Conservation (phyloP, 441 rosid genomes). For the Biscutella laevigata region DNA sequence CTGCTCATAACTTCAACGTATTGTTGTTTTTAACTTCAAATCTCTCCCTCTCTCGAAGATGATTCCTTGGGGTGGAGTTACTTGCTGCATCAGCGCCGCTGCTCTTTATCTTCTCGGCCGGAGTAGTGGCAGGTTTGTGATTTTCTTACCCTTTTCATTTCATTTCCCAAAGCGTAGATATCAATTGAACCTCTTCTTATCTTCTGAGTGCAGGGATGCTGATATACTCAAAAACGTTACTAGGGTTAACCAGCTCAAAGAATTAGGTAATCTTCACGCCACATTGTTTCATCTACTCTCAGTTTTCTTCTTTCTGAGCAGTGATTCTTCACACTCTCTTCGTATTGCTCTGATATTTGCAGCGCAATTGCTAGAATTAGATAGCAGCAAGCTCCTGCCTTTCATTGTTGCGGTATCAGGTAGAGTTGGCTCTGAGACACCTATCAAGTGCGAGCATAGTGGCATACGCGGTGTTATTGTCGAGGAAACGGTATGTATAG, state of each 20-base stretch:
- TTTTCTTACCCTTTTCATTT: not conserved
- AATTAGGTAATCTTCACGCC: slow-evolving; percentile 40
- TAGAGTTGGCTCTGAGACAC: slow-evolving; percentile 87
- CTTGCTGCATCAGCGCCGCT: slow-evolving; percentile 83
- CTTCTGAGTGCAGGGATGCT: slow-evolving; percentile 46
- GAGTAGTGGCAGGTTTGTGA: slow-evolving; percentile 67
- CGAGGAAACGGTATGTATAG: slow-evolving; percentile 70
- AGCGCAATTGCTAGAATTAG: slow-evolving; percentile 64
- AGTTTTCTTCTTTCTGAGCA: too few relatives aligned
- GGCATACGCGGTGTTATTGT: slow-evolving; percentile 83
- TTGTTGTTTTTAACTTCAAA: not conserved
- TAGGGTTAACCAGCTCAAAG: slow-evolving; percentile 69
- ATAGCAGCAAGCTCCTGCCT: slow-evolving; percentile 61
- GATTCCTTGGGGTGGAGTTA: slow-evolving; percentile 84
- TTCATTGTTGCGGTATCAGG: slow-evolving; percentile 76
- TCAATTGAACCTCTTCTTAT: not conserved
- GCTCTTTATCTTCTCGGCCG: slow-evolving; percentile 82
- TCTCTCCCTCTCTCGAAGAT: too few relatives aligned
- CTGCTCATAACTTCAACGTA: not conserved
- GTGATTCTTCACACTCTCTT: not conserved
- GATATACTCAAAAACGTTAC: slow-evolving; percentile 58
- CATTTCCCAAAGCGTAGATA: not conserved
- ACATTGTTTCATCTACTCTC: not conserved
- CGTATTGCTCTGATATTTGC: not conserved
- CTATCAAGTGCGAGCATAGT: slow-evolving; percentile 68